Evolutionary conservation across 306 rosid species (phyloP).

Genomic region (Cicer chorassanicum): DNA sequence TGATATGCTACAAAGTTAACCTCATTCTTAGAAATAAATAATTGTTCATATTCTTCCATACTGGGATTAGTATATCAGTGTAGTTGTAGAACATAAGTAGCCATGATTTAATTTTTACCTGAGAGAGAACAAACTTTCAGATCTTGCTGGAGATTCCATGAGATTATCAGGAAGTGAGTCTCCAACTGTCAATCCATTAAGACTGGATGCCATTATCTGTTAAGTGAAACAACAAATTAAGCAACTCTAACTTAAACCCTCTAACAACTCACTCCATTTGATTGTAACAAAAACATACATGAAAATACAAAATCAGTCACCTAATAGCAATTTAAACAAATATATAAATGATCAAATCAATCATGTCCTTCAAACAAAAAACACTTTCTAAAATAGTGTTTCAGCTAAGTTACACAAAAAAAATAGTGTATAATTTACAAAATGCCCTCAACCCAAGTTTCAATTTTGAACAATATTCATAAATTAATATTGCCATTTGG

Average conservation of each 20-base stretch:
- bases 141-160: slow-evolving; percentile 96
- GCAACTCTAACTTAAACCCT: slow-evolving; percentile 6
- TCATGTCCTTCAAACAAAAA: slow-evolving; percentile 12
- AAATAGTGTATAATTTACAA: slow-evolving; percentile 13
- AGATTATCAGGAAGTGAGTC: slow-evolving; percentile 91
- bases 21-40: slow-evolving; percentile 17
- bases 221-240: slow-evolving; percentile 19
- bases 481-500: not conserved
- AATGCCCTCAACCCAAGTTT: slow-evolving; percentile 3
- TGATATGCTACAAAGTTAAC: slow-evolving; percentile 26
- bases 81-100: not conserved
- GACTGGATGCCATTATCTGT: slow-evolving; percentile 98
- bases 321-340: not conserved
- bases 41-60: slow-evolving; percentile 5
- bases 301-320: not conserved
- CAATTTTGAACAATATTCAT: slow-evolving; percentile 29
- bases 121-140: slow-evolving; percentile 72
- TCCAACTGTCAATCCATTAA: slow-evolving; percentile 95
- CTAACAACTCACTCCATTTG: slow-evolving; percentile 14
- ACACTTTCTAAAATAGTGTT: slow-evolving; percentile 4
- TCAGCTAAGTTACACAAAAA: slow-evolving; percentile 34
- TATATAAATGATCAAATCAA: slow-evolving; percentile 17
- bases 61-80: not conserved
- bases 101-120: slow-evolving; percentile 53
- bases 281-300: slow-evolving; percentile 10